These are phyloP conservation scores for Tricholoma saponaceum DNA, from an alignment of 768 basidiomycete genomes.

Conservation along the genomic window DNA sequence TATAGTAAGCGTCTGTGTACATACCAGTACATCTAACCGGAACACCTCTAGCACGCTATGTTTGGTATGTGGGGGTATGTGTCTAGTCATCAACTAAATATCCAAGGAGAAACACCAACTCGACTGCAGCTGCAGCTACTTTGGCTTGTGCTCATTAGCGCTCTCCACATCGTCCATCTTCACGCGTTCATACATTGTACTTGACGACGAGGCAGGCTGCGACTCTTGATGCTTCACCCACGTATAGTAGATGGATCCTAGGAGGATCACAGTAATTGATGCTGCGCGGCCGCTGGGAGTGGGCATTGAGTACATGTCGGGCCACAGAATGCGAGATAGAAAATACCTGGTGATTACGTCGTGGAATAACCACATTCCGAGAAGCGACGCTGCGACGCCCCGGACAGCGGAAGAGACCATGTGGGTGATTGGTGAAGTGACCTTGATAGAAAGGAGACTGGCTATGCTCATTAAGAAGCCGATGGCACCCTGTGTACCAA, in stretches of 20 bases:
- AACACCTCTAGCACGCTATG: neutral
- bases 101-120: neutral
- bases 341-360: constrained; percentile 74
- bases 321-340: neutral
- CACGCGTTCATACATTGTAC: constrained; percentile 53
- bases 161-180: constrained; percentile 62
- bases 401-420: constrained; percentile 96
- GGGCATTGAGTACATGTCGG: neutral
- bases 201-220: constrained; percentile 23
- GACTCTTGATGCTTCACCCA: constrained; percentile 82
- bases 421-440: constrained; percentile 96
- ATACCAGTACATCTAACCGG: neutral
- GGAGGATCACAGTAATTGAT: constrained; percentile 77
- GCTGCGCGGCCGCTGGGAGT: constrained; percentile 66
- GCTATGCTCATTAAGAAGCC: constrained; percentile 96
- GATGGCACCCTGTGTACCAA: constrained; percentile 59
- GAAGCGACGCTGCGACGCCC: constrained; percentile 85
- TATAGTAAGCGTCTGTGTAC: neutral
- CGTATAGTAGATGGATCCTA: constrained; percentile 82
- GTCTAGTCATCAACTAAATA: neutral
- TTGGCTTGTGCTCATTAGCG: constrained; percentile 29
- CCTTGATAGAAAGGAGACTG: constrained; percentile 90
- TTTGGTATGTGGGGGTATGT: neutral
- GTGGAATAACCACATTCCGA: constrained; percentile 76
- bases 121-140: constrained; percentile 4